Evolutionary conservation across 1,284 basidiomycete species (phyloP), one percentile per base, ranked within the genome.

Genomic region (Trichosporon faecale): DNA sequence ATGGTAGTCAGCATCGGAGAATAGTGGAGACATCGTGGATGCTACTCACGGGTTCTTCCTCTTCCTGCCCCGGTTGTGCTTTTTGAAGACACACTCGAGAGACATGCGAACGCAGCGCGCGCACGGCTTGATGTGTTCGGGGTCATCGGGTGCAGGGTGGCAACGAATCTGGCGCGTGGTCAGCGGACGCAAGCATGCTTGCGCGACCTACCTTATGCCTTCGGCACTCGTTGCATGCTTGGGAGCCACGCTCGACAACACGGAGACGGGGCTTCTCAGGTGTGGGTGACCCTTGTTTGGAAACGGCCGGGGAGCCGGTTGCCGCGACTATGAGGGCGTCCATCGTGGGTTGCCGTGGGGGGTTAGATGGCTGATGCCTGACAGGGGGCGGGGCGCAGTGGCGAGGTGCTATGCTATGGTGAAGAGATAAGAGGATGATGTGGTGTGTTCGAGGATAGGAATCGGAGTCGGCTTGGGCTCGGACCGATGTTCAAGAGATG

Each of bases 141-240:
- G 75, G 65, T 77, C 76, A 33, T 78, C 75, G 23, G 74, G 70
- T 18, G 75, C 73, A 18, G 77, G 77, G 64, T 77, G 76, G 70
- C 77, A 78, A 68, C 77, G 76, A 23, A 78, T 78, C 77, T 78
- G n/a, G 57, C 1, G 18, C 12, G 11, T 29, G 27, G 55, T 71
- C 18, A 63, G 44, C 37, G 12, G n/a, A 49, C 18, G 27, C 14
- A 1, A 1, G 60, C 14, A 27, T 29, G 57, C 25, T 60, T 35
- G 21, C 9, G 29, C 11, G 21, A n/a, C 31, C 12, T 5, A 77
- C 77, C 74, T 78, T 78, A 70, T 78, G 77, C 35, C 75, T 64
- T 16, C 77, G 68, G 67, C 77, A 78, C 64, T 78, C 77, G 68
- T 75, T 76, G 70, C 77, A 78, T 9, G 77, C 77, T 52, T 76